phyloP scores from a whole-genome alignment of 768 basidiomycete species.

The Lactifluus subvellereus region DNA sequence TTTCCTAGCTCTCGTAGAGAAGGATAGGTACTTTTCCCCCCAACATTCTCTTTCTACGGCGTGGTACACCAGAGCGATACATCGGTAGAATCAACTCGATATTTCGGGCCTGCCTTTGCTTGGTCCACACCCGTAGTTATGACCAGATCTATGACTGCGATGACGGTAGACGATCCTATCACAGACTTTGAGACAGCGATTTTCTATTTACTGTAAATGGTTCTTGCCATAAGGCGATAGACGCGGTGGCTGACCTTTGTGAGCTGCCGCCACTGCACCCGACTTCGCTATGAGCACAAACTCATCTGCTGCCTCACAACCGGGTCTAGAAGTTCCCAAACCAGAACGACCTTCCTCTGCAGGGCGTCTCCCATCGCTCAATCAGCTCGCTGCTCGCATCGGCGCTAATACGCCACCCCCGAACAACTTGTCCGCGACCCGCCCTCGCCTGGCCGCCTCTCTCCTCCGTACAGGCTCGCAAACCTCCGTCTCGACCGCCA shows the following conservation, averaged over 20 bases:
- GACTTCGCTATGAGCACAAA: slow-evolving; percentile 21
- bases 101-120: no score
- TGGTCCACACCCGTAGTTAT: no score
- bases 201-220: no score
- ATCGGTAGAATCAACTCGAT: no score
- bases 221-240: no score
- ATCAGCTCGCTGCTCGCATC: slow-evolving; percentile 78
- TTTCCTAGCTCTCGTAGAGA: no score
- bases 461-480: slow-evolving; percentile 57
- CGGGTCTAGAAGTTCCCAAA: slow-evolving; percentile 35
- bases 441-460: slow-evolving; percentile 72
- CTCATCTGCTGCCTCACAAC: slow-evolving; percentile 22
- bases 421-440: slow-evolving; percentile 31
- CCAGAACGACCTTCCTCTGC: slow-evolving; percentile 34
- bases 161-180: no score
- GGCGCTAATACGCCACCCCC: slow-evolving; percentile 36
- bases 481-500: slow-evolving; percentile 33
- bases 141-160: no score
- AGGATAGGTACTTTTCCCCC: no score
- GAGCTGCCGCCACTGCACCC: slow-evolving; percentile 2
- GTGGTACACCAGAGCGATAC: no score
- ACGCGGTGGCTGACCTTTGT: background rate
- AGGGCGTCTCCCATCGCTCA: slow-evolving; percentile 61
- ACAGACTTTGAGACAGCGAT: no score
- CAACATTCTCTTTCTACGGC: no score